A percentile compares a stretch with the other conserved stretches of the same genome.
Conservation (phyloP, 2,329 filamentous ascomycete genomes). For the Trichoderma afroharzianum region DNA sequence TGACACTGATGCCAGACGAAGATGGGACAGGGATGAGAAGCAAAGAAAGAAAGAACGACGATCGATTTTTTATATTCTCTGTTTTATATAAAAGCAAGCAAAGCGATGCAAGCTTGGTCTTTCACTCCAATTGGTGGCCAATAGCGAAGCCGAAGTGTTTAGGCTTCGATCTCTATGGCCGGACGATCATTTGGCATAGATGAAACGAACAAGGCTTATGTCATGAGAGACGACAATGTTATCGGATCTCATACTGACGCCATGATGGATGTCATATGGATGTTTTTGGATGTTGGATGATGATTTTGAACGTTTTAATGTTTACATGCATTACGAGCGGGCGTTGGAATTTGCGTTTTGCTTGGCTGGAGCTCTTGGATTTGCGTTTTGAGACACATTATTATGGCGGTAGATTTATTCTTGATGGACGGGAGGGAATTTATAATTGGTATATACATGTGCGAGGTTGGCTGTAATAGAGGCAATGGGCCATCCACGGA, state of each 20-base stretch:
- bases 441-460: not conserved
- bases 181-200: not conserved
- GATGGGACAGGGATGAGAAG: not conserved
- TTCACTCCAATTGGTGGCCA: not conserved
- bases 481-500: not conserved
- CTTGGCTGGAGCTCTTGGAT: not conserved
- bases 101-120: not conserved
- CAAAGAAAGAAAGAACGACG: not conserved
- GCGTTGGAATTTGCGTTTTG: slow-evolving; percentile 6
- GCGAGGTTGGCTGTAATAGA: not conserved
- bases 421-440: not conserved
- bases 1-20: slow-evolving; percentile 18
- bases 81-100: not conserved
- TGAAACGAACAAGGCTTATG: not conserved
- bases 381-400: not conserved
- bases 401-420: not conserved
- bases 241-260: not conserved
- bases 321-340: slow-evolving; percentile 16
- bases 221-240: not conserved
- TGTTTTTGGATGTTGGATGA: not conserved
- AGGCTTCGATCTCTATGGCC: not conserved
- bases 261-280: not conserved
- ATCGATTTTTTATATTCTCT: not conserved
- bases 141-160: not conserved
- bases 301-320: not conserved